Percentiles rank a stretch among this genome's conserved stretches.
Conservation (phyloP, 2,329 filamentous ascomycete species). For the Clonostachys byssicola region DNA sequence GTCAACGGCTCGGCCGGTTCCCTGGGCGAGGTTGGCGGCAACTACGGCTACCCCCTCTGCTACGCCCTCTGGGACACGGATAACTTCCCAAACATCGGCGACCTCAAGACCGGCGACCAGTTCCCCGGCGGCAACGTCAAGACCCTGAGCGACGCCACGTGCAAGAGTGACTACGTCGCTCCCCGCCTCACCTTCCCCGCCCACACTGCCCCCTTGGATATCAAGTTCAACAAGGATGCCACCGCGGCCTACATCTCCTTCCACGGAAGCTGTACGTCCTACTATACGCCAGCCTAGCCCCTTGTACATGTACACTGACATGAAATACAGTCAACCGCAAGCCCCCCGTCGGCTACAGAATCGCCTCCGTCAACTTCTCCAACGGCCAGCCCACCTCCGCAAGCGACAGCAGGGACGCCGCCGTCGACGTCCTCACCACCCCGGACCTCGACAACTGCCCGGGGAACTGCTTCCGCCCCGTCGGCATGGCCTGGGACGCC, state of each 20-base stretch:
- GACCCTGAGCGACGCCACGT: slow-evolving; percentile 36
- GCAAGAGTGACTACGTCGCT: slow-evolving; percentile 32
- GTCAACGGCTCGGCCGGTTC: slow-evolving; percentile 29
- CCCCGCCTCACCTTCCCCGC: slow-evolving; percentile 57
- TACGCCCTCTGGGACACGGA: slow-evolving; percentile 60
- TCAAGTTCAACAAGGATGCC: slow-evolving; percentile 58
- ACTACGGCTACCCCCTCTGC: slow-evolving; percentile 70
- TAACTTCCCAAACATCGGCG: slow-evolving; percentile 29
- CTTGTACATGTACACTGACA: neutral
- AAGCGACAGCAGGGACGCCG: slow-evolving; percentile 37
- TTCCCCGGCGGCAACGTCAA: slow-evolving; percentile 33
- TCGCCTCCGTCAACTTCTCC: slow-evolving; percentile 33
- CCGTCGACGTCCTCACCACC: slow-evolving; percentile 51
- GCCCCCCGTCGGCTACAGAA: slow-evolving; percentile 39
- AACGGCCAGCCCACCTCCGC: slow-evolving; percentile 33
- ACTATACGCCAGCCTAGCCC: too few relatives aligned
- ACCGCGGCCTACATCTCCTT: slow-evolving; percentile 63
- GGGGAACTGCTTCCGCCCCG: slow-evolving; percentile 56
- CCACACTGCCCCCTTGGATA: slow-evolving; percentile 68
- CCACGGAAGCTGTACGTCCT: slow-evolving; percentile 62
- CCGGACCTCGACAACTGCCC: slow-evolving; percentile 48
- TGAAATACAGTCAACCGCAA: slow-evolving; percentile 30
- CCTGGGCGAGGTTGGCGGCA: slow-evolving; percentile 29
- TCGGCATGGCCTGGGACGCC: slow-evolving; percentile 48
- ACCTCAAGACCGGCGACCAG: slow-evolving; percentile 41